Evolutionary conservation across 352 stramenopile species (phyloP), one percentile per base, ranked within the genome.

Genomic region (Lagenidium giganteum): DNA sequence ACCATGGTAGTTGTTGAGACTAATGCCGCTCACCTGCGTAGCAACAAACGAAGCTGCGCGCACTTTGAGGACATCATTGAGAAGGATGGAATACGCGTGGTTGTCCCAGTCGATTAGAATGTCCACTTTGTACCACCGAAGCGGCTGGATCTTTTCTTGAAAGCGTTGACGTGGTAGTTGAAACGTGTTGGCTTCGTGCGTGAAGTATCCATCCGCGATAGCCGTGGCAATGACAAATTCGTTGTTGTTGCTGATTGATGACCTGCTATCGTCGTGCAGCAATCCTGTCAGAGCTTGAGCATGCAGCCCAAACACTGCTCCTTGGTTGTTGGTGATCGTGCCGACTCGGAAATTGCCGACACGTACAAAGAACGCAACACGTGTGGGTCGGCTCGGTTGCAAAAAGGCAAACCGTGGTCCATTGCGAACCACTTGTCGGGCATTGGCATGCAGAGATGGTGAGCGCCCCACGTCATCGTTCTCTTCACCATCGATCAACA

Each of bases 111-210:
- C 56, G 17, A 98, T 55, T 5, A 81, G 64, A 26, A 98, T 54
- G 47, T 99, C 95, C 18, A 99, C 34, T 50, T 98, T 98, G 57
- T 97, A 98, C 94, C 94, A 98, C 14, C 71, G 70, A 36, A 85
- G 65, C 2, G 61, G 57, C 35, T 89, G 61, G 14, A 85, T 48
- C 45, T 74, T 81, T 0, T 53, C 35, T 24, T 84, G 67, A 27
- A 88, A 84, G 18, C 45, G 21, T 3, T 48, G 47, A 34, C 65
- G 55, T 2, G 80, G 82, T 27, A 69, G 74, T 36, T 76, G 54
- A 18, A 82, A 83, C 8, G 49, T 59, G 41, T 96, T 96, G 3
- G 75, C 56, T 31, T 87, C 87, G 43, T 92, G 77, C 8, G 47
- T 56, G 21, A 93, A 92, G 3, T 44, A 50, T 9, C 81, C 81